phyloP scores from a whole-genome alignment of 75 land plant genomes.

The Cunninghamia lanceolata region DNA sequence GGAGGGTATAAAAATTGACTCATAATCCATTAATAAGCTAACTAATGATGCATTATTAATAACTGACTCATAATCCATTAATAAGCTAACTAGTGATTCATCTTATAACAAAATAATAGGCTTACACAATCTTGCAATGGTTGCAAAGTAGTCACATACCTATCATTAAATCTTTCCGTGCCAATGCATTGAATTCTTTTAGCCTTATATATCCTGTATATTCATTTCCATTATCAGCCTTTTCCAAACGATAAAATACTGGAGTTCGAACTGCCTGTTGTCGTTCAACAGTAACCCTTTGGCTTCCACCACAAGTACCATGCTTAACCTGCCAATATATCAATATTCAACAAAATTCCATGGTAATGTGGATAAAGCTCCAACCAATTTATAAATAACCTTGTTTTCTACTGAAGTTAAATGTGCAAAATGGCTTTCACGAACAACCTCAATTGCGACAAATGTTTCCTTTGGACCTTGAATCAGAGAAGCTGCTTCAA shows the following conservation, averaged over 20 bases:
- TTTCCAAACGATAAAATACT: constrained; percentile 83
- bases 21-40: background rate
- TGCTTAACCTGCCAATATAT: constrained; percentile 73
- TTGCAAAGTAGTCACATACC: constrained; percentile 37
- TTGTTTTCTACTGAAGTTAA: background rate
- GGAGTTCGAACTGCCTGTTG: constrained; percentile 79
- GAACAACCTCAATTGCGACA: constrained; percentile 80
- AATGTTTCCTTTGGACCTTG: constrained; percentile 93
- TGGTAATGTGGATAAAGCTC: background rate
- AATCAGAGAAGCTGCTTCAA: constrained; percentile 86
- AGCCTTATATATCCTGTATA: constrained; percentile 80
- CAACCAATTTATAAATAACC: background rate
- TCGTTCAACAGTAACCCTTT: constrained; percentile 61
- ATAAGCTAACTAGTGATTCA: background rate
- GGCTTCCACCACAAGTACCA: constrained; percentile 62
- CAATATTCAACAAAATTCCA: background rate
- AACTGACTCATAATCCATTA: background rate
- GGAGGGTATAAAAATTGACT: background rate
- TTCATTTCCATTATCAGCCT: constrained; percentile 34
- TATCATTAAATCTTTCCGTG: constrained; percentile 78
- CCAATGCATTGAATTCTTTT: constrained; percentile 97
- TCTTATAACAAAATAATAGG: background rate
- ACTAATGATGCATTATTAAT: background rate
- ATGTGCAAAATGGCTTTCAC: background rate
- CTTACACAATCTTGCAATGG: background rate